Evolutionary conservation across 768 basidiomycete genomes (phyloP), one percentile per base, ranked within the genome.

Genomic region (Serendipita indica): DNA sequence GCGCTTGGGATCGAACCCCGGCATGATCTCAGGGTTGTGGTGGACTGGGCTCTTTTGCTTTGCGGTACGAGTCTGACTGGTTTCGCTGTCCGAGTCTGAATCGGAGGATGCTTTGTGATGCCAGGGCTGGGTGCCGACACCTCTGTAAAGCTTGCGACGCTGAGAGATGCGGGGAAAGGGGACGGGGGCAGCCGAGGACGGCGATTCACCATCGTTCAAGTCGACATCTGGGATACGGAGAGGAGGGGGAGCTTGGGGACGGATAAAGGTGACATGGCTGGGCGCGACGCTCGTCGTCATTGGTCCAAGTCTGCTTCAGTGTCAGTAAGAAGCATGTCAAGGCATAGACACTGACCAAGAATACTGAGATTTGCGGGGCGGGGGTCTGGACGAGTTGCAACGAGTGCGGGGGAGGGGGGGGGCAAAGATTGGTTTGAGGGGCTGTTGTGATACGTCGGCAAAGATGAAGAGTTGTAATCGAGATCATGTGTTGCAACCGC

Each of bases 111-210:
- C 45, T 25, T 46, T 46, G 45, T 14, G 12, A 20, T 46, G 45
- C 45, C 45, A 46, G 7, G 45, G 45, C 45, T 46, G 45, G 22
- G 45, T 46, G 45, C 45, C 45, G 12, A 46, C 22, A 46, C 45
- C 45, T 10, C 45, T 7, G 10, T 13, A 12, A 25, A 46, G 45
- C 22, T 46, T 46, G 12, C 45, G 12, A 13, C 45, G 45, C 22
- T 46, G 45, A 20, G 45, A 46, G 45, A 46, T 46, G 22, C 45
- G 45, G 22, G 45, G 45, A 46, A 46, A 46, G 22, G 45, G 45
- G 22, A 46, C 45, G 45, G 45, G 45, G 22, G 45, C 7, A 10
- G 45, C 10, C 45, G 45, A 12, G 22, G 45, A 46, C 10, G 45
- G 13, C 35, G 35, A 10, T 10, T 37, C 35, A 10, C 35, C 35